phyloP scores from a whole-genome alignment of 345 rosid species.

The Populus euphratica region DNA sequence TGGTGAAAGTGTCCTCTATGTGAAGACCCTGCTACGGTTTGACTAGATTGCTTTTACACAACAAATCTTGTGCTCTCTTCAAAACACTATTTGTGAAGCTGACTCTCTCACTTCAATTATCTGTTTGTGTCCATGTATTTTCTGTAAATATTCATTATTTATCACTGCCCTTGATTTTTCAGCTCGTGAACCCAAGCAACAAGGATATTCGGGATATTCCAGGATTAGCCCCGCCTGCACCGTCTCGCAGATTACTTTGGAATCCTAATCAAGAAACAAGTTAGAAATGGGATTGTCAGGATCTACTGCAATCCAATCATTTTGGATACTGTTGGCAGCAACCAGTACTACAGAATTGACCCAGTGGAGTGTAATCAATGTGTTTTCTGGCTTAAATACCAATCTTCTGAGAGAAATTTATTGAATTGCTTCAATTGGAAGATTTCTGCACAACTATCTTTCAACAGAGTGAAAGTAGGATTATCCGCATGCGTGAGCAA shows the following conservation, averaged over 20 bases:
- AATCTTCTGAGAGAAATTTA: neutral
- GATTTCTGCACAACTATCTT: neutral
- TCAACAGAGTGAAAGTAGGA: neutral
- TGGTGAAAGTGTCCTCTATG: neutral
- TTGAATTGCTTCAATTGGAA: constrained; percentile 3
- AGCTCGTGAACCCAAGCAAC: constrained; percentile 89
- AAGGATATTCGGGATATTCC: constrained; percentile 85
- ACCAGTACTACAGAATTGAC: neutral
- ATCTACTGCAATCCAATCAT: neutral
- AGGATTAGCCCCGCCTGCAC: constrained; percentile 90
- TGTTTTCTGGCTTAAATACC: neutral
- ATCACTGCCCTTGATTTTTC: constrained; percentile 11
- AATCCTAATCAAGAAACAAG: constrained; percentile 23
- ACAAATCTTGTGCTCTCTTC: neutral
- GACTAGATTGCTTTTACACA: neutral
- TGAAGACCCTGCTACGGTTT: neutral
- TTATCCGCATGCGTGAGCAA: neutral
- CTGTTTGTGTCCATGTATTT: neutral
- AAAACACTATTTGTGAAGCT: neutral
- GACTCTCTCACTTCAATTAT: neutral
- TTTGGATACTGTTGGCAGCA: neutral
- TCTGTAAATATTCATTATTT: neutral
- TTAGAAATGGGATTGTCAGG: neutral
- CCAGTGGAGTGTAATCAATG: neutral
- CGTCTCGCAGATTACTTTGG: constrained; percentile 75